A percentile compares a stretch with the other conserved stretches of the same genome.
Evolutionary conservation across 1,284 basidiomycete species (phyloP).

Genomic region (Mycosarcoma maydis): DNA sequence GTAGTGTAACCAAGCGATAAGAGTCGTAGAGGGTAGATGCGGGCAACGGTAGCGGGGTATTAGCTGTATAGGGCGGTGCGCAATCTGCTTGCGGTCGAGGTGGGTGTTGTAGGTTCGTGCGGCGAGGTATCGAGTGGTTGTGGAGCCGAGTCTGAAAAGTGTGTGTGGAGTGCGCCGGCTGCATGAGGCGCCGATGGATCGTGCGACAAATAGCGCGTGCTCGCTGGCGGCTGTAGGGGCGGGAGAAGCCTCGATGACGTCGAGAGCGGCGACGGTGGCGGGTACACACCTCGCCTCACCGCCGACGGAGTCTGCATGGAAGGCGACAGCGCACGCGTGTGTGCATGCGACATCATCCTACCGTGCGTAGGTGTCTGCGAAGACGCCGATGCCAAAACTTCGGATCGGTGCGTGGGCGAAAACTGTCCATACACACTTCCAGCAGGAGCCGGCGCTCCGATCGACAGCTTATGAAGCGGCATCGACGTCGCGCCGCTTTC

Average conservation of each 20-base stretch:
- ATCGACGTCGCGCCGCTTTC: conserved; percentile 28
- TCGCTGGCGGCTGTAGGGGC: conserved; percentile 15
- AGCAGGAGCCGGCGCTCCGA: conserved; percentile 41
- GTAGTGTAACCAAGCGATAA: too few relatives aligned
- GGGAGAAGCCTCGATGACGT: conserved; percentile 24
- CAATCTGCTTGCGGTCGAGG: conserved; percentile 24
- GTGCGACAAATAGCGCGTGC: conserved; percentile 14
- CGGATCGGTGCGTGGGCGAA: conserved; percentile 16
- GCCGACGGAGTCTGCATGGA: conserved; percentile 40
- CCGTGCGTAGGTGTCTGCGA: conserved; percentile 32
- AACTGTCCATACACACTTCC: conserved; percentile 43
- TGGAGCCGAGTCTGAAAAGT: conserved; percentile 20
- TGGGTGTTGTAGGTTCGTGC: conserved; percentile 26
- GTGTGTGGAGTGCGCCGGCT: conserved; percentile 8
- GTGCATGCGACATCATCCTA: conserved; percentile 36
- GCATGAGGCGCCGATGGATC: conserved; percentile 19
- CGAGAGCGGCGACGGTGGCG: conserved; percentile 32
- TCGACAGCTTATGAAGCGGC: conserved; percentile 49
- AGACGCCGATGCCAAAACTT: conserved; percentile 5
- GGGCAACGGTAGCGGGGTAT: too few relatives aligned
- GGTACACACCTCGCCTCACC: conserved; percentile 24
- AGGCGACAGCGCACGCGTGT: conserved; percentile 18
- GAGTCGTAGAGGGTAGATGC: too few relatives aligned
- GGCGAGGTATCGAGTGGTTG: neutral
- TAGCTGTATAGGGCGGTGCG: conserved; percentile 42